Base-by-base conservation (phyloP, 768 basidiomycete species). In the Rhizopogon roseolus region DNA sequence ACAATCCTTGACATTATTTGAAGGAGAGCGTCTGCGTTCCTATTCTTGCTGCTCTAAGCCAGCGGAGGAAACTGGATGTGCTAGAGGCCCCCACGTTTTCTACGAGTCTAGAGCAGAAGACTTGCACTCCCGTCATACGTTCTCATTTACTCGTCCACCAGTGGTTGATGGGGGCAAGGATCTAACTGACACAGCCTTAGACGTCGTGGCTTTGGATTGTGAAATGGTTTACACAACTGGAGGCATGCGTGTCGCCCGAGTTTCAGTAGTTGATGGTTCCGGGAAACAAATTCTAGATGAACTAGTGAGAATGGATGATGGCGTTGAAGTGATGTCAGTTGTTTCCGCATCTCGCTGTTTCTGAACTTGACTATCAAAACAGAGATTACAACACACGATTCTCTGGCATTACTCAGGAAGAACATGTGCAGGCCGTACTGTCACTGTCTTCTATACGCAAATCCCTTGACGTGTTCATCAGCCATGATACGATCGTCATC, bases 181-280 rank as follows among this genome's bases (percentile, higher is more conserved):
- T 14, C 19, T 27, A 50, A 42, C 62, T 1, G 72, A 73, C 49
- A 67, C 72, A 2, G 73, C 79, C 1, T 71, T 92, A 42, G 90
- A 94, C 53, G 81, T 98, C 4, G 90, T 86, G 5, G 92, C 92
- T 0, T 74, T 98, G 48, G 97, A 99, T 67, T 98, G 97, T 64
- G 97, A 99, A 70, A 93, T 98, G 90, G 78, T 98, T 8, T 93
- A 95, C 71, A 90, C 93, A 0, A 98, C 95, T 0, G 90, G 89
- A 5, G 97, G 97, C 0, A 83, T 93, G 79, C 85, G 88, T 19
- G 83, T 97, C 4, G 96, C 93, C 3, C 81, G 97, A 4, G 85
- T 97, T 2, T 97, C 95, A 0, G 82, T 96, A 6, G 82, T 98
- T 2, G 89, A 96, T 64, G 86, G 85, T 7, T 66, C 75, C 1